Evolutionary conservation across 2,329 filamentous ascomycete species (phyloP), one percentile per base, ranked within the genome.

Genomic region (Aspergillus chevalieri): DNA sequence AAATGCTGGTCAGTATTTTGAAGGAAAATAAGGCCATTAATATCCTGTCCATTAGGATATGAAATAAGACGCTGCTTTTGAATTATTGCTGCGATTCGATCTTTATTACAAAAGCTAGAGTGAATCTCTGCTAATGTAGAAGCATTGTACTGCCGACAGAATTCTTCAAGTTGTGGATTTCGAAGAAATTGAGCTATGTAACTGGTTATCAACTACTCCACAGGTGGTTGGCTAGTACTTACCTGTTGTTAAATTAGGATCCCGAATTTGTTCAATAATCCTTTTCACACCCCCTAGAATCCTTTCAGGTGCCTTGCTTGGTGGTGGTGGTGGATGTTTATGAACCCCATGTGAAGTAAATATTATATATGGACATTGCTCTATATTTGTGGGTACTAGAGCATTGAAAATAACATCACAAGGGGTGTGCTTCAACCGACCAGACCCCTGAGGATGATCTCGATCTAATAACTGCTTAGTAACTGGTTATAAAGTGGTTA

Each of bases 281-380:
- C 34, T 7, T 19, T 41, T 45, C 12, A 48, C 34, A 17, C 34
- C 45, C 10, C 46, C 44, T 17, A 49, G 28, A 17, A 53, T 53
- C 4, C 42, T 4, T 28, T 51, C 28, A 1, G 28, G 4, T 33
- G 28, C 28, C 28, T 33, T 33, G 28, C 28, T 33, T 33, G 49
- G 49, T 44, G 43, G 49, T 30, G 52, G 52, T 21, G 52, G 52
- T 9, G 52, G 52, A 46, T 54, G 52, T n/a, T 48, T 30, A 34
- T 54, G 52, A 10, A 54, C 21, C 4, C 52, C 49, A 28, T 49
- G 47, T 2, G 49, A 54, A n/a, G 43, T 48, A 49, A 53, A 53
- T 15, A 51, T n/a, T 9, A 49, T 22, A 45, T 48, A 53, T 14
- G 51, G 48, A 34, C 44, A n/a, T n/a, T n/a, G n/a, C n/a, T n/a